Percentiles rank a stretch among this genome's conserved stretches.
These are phyloP conservation scores for Linnemannia hyalina DNA, from an alignment of 192 early-diverging fungal genomes.

Conservation along the genomic window DNA sequence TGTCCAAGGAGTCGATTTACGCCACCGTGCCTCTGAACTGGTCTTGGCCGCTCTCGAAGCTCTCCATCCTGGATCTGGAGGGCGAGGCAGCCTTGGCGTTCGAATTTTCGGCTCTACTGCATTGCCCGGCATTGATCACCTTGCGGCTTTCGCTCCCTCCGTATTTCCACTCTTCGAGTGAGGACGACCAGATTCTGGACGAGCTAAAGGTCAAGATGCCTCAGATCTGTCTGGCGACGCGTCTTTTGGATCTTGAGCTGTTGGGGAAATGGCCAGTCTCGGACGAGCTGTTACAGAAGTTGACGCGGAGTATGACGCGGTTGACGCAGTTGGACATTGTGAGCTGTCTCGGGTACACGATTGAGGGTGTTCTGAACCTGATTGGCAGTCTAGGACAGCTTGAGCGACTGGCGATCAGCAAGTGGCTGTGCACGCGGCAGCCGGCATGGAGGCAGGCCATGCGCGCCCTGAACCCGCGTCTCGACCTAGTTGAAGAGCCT, in stretches of 20 bases:
- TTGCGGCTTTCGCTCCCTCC: slow-evolving; percentile 31
- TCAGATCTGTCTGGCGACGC: slow-evolving; percentile 27
- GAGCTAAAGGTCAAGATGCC: slow-evolving; percentile 24
- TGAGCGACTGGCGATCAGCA: slow-evolving; percentile 29
- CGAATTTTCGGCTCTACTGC: slow-evolving; percentile 24
- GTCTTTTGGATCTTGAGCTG: slow-evolving; percentile 40
- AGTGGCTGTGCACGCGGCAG: slow-evolving; percentile 15
- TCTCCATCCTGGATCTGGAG: slow-evolving; percentile 33
- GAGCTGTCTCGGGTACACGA: slow-evolving; percentile 16
- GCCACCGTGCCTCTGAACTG: slow-evolving; percentile 24
- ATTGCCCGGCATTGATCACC: slow-evolving; percentile 25
- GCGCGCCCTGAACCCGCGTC: slow-evolving; percentile 15
- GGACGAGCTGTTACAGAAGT: slow-evolving; percentile 26
- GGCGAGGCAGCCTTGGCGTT: slow-evolving; percentile 44
- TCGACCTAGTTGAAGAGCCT: slow-evolving; percentile 25
- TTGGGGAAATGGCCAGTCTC: slow-evolving; percentile 47
- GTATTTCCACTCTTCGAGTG: slow-evolving; percentile 44
- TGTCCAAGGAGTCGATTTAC: slow-evolving; percentile 1
- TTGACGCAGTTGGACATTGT: slow-evolving; percentile 32
- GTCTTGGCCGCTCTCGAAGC: slow-evolving; percentile 30
- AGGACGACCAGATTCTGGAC: slow-evolving; percentile 26
- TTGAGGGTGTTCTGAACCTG: slow-evolving; percentile 11
- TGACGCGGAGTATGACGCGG: slow-evolving; percentile 21
- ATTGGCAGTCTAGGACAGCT: not conserved
- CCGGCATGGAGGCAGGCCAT: not conserved